Percentiles rank a stretch among this genome's conserved stretches.
Evolutionary conservation across 352 stramenopile species (phyloP).

Genomic region (Pythium rhizo-oryzae): DNA sequence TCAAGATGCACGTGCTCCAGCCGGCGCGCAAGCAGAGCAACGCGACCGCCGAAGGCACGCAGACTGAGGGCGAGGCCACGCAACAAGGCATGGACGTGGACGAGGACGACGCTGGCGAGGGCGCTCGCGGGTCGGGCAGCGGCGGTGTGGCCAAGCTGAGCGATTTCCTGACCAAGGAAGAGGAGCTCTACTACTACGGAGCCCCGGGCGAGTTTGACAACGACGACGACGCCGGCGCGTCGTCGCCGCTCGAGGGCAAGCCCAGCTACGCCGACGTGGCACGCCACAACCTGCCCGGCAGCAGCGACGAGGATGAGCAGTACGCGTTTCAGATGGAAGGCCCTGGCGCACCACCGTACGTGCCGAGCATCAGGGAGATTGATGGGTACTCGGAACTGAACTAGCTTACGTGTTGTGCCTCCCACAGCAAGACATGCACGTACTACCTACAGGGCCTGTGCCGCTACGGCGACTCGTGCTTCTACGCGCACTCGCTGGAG

Average conservation of each 20-base stretch:
- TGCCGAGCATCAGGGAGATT: conserved; percentile 15
- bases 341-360: conserved; percentile 54
- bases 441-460: conserved; percentile 84
- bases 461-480: conserved; percentile 79
- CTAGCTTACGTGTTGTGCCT: not conserved
- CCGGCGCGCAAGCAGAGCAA: conserved; percentile 30
- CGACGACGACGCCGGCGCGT: conserved; percentile 18
- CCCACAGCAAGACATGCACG: conserved; percentile 71
- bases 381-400: too few relatives aligned
- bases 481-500: conserved; percentile 74
- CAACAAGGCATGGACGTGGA: conserved; percentile 19
- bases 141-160: conserved; percentile 50
- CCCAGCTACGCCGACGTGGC: conserved; percentile 61
- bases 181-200: conserved; percentile 85
- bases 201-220: conserved; percentile 67
- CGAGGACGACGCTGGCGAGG: conserved; percentile 42
- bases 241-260: conserved; percentile 29
- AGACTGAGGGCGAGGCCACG: conserved; percentile 25
- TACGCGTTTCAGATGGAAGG: conserved; percentile 41
- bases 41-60: conserved; percentile 17
- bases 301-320: conserved; percentile 35
- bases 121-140: conserved; percentile 27
- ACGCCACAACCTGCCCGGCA: conserved; percentile 39
- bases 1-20: conserved; percentile 38
- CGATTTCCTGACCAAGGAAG: conserved; percentile 82